phyloP scores from a whole-genome alignment of 129 eudicot genomes.

The Flaveria sonorensis region DNA sequence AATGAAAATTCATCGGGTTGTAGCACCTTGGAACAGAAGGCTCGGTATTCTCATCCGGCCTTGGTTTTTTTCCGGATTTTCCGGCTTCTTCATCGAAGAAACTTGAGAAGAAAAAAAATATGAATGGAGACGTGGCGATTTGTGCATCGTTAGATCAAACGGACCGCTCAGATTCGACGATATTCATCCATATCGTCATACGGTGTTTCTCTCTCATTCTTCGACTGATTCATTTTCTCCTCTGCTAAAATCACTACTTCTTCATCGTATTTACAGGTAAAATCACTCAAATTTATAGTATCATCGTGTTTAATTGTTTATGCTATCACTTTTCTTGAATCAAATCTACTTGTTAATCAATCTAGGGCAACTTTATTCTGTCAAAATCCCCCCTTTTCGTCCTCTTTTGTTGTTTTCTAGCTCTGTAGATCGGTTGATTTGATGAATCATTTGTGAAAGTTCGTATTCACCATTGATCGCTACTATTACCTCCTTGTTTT shows the following conservation, averaged over 20 bases:
- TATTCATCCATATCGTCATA: constrained; percentile 2
- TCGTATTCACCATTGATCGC: background rate
- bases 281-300: background rate
- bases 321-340: constrained; percentile 4
- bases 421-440: background rate
- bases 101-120: too few species aligned
- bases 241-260: background rate
- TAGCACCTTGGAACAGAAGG: too few species aligned
- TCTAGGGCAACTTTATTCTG: background rate
- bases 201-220: constrained; percentile 12
- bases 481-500: background rate
- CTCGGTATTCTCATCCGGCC: too few species aligned
- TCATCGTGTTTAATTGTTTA: background rate
- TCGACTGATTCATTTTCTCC: background rate
- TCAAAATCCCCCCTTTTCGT: background rate
- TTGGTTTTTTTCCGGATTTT: too few species aligned
- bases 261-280: constrained; percentile 23
- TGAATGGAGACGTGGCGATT: background rate
- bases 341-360: constrained; percentile 12
- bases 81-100: too few species aligned
- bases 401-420: background rate
- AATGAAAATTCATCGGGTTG: too few species aligned
- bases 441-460: background rate
- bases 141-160: constrained; percentile 16
- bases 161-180: background rate